A percentile compares a stretch with the other conserved stretches of the same genome.
phyloP scores from a whole-genome alignment of 257 asterid genomes.

The Thymus mandschuricus region DNA sequence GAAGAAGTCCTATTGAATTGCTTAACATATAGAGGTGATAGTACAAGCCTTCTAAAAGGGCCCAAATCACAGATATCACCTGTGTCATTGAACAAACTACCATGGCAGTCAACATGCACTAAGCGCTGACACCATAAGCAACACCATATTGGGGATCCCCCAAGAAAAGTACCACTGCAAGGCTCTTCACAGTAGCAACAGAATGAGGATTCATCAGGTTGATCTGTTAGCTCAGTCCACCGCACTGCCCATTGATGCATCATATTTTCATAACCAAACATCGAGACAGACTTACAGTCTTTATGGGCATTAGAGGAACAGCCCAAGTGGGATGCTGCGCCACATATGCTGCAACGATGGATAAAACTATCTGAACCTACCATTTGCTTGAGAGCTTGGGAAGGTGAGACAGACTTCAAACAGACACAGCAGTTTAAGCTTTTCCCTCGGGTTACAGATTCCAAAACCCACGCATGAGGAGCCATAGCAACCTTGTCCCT shows the following conservation, averaged over 20 bases:
- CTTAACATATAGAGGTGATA: constrained; percentile 85
- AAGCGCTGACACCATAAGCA: constrained; percentile 98
- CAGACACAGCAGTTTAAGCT: constrained; percentile 89
- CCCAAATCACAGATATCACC: constrained; percentile 96
- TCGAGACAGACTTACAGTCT: constrained; percentile 88
- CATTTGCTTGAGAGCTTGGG: constrained; percentile 78
- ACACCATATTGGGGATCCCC: constrained; percentile 98
- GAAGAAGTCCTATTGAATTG: constrained; percentile 55
- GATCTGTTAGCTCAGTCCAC: constrained; percentile 93
- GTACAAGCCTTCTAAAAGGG: constrained; percentile 78
- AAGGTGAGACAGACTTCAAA: constrained; percentile 74
- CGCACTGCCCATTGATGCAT: constrained; percentile 97
- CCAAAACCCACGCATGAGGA: constrained; percentile 84
- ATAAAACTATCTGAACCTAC: constrained; percentile 72
- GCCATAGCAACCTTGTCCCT: constrained; percentile 70
- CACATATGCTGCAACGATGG: constrained; percentile 79
- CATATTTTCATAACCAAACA: constrained; percentile 74
- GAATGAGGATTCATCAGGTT: constrained; percentile 85
- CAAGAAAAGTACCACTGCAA: constrained; percentile 88
- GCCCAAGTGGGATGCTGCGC: constrained; percentile 87
- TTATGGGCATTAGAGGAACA: constrained; percentile 81
- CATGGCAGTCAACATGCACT: constrained; percentile 96
- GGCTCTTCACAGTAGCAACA: constrained; percentile 99
- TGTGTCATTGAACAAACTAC: constrained; percentile 76
- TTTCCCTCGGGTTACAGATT: constrained; percentile 81